Percentiles rank a stretch among this genome's conserved stretches.
Conservation (phyloP, 1,139 yeast species). For the Hyphopichia buzzinii region DNA sequence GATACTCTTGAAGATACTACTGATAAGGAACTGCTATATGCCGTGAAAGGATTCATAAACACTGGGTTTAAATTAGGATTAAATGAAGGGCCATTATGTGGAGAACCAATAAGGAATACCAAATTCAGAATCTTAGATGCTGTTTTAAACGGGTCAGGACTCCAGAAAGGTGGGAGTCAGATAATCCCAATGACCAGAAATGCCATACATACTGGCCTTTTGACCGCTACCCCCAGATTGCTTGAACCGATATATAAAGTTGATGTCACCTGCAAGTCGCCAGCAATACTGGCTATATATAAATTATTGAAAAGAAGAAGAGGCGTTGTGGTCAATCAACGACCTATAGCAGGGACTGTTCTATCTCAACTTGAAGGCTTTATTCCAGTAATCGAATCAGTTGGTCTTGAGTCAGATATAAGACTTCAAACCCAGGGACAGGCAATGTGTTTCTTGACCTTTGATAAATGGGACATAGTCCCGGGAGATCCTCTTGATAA, state of each 20-base stretch:
- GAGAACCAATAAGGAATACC: constrained; percentile 72
- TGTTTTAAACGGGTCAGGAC: constrained; percentile 44
- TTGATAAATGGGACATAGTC: constrained; percentile 71
- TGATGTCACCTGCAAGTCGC: constrained; percentile 53
- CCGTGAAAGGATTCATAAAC: constrained; percentile 52
- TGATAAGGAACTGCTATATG: constrained; percentile 49
- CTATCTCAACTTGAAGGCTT: constrained; percentile 59
- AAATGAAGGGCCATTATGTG: constrained; percentile 87
- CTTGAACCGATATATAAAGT: constrained; percentile 82
- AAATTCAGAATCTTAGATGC: constrained; percentile 72
- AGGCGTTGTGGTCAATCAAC: constrained; percentile 47
- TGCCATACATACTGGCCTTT: constrained; percentile 80
- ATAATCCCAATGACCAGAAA: constrained; percentile 79
- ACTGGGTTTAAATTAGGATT: constrained; percentile 86
- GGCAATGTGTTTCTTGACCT: constrained; percentile 66
- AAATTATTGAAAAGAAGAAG: constrained; percentile 62
- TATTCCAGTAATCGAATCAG: constrained; percentile 86
- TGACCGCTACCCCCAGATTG: constrained; percentile 76
- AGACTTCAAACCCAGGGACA: constrained; percentile 76
- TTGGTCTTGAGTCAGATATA: constrained; percentile 86
- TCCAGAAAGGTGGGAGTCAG: constrained; percentile 64
- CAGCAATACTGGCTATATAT: constrained; percentile 43
- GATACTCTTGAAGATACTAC: constrained; percentile 74
- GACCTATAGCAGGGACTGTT: constrained; percentile 74
- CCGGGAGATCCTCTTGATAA: constrained; percentile 91